Evolutionary conservation across 2,329 filamentous ascomycete species (phyloP).

Genomic region (Ambrosiella xylebori): DNA sequence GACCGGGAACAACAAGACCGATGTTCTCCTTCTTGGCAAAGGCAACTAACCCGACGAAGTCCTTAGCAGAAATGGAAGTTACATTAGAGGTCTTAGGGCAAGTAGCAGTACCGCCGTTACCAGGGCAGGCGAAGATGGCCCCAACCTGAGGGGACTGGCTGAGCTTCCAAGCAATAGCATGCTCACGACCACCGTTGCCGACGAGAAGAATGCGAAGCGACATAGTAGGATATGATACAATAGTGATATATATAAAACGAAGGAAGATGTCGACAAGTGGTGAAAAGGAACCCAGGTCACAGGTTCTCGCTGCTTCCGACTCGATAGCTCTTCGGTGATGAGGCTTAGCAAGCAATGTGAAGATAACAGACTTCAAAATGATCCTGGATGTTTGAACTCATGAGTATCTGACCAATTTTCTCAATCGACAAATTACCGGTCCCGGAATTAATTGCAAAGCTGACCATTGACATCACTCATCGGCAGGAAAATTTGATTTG

Average conservation of each 20-base stretch:
- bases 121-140: conserved; percentile 53
- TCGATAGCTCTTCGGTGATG: conserved; percentile 4
- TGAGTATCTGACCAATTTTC: background rate
- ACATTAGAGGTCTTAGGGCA: conserved; percentile 61
- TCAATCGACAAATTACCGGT: background rate
- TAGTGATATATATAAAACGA: background rate
- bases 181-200: conserved; percentile 86
- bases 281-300: conserved; percentile 3
- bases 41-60: conserved; percentile 60
- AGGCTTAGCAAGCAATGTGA: background rate
- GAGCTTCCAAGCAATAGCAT: conserved; percentile 88
- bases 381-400: background rate
- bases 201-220: conserved; percentile 55
- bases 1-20: conserved; percentile 76
- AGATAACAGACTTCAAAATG: background rate
- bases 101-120: conserved; percentile 71
- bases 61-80: conserved; percentile 47
- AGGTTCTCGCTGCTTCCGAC: background rate
- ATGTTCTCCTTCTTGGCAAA: conserved; percentile 57
- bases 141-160: conserved; percentile 65
- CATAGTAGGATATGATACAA: conserved; percentile 1
- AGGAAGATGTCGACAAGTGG: background rate
- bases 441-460: conserved; percentile 1
- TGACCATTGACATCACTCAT: background rate
- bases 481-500: conserved; percentile 3